Conservation (phyloP, 2,329 filamentous ascomycete genomes). For the Colletotrichum sp. region DNA sequence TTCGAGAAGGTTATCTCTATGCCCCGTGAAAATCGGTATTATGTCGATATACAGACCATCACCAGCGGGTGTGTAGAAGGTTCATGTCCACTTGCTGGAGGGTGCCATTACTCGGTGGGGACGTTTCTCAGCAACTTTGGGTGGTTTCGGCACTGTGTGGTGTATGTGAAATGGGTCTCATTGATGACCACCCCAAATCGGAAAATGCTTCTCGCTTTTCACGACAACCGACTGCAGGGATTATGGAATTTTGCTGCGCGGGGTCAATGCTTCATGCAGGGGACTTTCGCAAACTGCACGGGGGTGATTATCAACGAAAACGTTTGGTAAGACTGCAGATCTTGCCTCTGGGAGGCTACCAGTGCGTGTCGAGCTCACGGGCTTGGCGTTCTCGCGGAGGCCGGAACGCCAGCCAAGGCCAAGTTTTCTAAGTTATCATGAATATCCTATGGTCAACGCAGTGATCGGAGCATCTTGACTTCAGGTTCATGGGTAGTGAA, state of each 20-base stretch:
- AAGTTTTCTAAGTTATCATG: neutral
- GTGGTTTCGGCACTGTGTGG: neutral
- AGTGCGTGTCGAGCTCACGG: neutral
- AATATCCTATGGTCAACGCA: neutral
- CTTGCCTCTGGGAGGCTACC: neutral
- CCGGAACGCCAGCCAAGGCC: neutral
- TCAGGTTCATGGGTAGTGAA: neutral
- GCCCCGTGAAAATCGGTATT: neutral
- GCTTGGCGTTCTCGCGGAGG: neutral
- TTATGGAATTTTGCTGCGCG: neutral
- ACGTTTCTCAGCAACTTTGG: neutral
- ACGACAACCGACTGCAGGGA: neutral
- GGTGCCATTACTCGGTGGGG: neutral
- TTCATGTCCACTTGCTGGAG: neutral
- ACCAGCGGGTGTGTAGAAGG: neutral
- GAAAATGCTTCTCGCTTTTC: neutral
- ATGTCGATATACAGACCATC: neutral
- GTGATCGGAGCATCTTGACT: neutral
- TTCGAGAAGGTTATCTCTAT: neutral
- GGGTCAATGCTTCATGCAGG: neutral
- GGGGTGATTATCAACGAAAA: neutral
- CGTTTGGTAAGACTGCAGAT: neutral
- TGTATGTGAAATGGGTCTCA: neutral
- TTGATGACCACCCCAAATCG: neutral
- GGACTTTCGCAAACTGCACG: neutral